These are phyloP conservation scores for Elsinoe ampelina DNA, from an alignment of 2,329 filamentous ascomycete genomes.

Conservation along the genomic window DNA sequence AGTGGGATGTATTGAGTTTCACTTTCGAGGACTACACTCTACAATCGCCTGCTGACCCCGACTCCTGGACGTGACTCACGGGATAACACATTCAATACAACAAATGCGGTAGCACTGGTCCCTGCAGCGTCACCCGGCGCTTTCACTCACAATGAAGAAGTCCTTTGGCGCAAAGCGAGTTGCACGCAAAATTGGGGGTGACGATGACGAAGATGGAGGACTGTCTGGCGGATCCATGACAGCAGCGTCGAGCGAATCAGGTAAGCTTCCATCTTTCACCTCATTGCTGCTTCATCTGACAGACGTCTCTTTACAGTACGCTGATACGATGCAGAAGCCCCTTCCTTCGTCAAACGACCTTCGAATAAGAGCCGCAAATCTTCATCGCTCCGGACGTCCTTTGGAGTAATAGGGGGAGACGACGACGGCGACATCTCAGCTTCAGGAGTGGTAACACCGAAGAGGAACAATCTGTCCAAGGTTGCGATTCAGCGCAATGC, in stretches of 20 bases:
- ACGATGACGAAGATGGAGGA: conserved; percentile 48
- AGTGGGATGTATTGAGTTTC: not conserved
- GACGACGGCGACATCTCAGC: conserved; percentile 42
- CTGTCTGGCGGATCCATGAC: not conserved
- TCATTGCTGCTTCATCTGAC: not conserved
- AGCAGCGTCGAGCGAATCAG: conserved; percentile 27
- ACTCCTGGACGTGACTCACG: not conserved
- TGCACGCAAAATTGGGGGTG: conserved; percentile 66
- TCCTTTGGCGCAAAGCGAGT: conserved; percentile 52
- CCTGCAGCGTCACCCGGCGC: not conserved
- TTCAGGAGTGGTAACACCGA: conserved; percentile 51
- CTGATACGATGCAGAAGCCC: conserved; percentile 17
- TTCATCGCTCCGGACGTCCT: conserved; percentile 66
- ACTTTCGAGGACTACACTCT: not conserved
- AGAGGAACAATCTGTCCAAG: conserved; percentile 53
- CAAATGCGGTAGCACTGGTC: not conserved
- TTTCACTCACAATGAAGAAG: conserved; percentile 43
- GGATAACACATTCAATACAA: too few species aligned
- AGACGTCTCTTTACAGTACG: conserved; percentile 20
- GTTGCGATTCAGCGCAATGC: conserved; percentile 60
- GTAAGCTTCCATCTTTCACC: conserved; percentile 29
- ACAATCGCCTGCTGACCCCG: not conserved
- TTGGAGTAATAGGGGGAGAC: conserved; percentile 53
- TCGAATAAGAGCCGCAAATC: conserved; percentile 55
- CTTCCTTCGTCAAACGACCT: conserved; percentile 45